Evolutionary conservation across 2,329 filamentous ascomycete genomes (phyloP), one percentile per base, ranked within the genome.

Genomic region (Cladosporium sp.): DNA sequence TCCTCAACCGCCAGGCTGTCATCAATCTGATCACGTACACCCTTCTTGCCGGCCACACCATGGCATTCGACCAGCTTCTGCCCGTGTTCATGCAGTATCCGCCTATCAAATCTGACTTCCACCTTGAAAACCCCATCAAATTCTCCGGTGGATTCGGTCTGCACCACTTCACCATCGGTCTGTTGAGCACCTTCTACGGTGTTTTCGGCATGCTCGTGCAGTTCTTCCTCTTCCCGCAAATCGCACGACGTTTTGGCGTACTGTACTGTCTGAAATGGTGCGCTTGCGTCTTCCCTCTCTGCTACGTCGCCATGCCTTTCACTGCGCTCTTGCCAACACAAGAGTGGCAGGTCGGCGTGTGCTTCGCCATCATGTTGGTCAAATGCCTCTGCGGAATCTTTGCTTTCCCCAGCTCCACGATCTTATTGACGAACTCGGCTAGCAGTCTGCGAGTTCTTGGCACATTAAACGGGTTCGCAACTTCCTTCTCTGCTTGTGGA

Each of bases 381-480:
- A 95, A 95, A 67, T 85, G 86, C 8, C 78, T 87, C 49, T 81
- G 80, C 34, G 83, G 84, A 53, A 93, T 95, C 56, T 85, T 96
- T 62, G 86, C 86, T 1, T 96, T 96, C 66, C 92, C 93, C 0
- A 93, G 88, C 62, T 85, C 81, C 20, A 95, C 89, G 5, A 96
- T 97, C 59, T 76, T 97, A 41, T 79, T 97, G 32, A 96, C 91
- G 22, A 96, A 96, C 70, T 89, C 85, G 8, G 89, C 89, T 4
- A 71, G 77, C 1, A 90, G 85, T 49, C 73, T 96, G 13, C 75
- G 79, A 38, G 80, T 95, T 8, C 78, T 97, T 4, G 91, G 90
- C 1, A 96, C 91, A 0, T 72, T 97, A 49, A 97, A 97, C 63
- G 93, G 92, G 2, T 83, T 96, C 54, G 91, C 89, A 0, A 96